Evolutionary conservation across 371 early-diverging fungal species (phyloP).

Genomic region (Mucor velutinosus): DNA sequence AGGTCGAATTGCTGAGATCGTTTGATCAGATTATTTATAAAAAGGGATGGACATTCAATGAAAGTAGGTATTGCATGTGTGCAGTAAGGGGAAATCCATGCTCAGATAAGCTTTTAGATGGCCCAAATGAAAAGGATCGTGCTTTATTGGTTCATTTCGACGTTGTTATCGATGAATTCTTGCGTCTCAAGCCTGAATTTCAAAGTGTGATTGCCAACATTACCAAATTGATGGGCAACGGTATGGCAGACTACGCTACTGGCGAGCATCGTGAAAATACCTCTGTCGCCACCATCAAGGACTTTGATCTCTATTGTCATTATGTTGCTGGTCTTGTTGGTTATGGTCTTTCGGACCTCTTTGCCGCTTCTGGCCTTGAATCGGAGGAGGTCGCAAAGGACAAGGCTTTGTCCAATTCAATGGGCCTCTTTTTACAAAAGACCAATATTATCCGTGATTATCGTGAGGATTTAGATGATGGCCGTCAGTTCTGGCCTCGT

Average conservation of each 20-base stretch:
- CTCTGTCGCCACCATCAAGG: conserved; percentile 73
- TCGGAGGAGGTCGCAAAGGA: conserved; percentile 44
- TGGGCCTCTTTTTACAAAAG: conserved; percentile 97
- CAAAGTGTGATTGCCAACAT: conserved; percentile 90
- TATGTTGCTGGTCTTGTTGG: conserved; percentile 98
- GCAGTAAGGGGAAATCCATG: background rate
- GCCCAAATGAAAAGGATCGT: conserved; percentile 93
- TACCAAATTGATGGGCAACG: conserved; percentile 88
- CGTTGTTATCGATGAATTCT: conserved; percentile 87
- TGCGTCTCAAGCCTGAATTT: conserved; percentile 75
- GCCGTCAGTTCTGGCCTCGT: conserved; percentile 93
- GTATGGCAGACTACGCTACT: conserved; percentile 90
- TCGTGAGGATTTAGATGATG: conserved; percentile 86
- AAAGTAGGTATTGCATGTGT: conserved; percentile 52
- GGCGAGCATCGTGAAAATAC: conserved; percentile 64
- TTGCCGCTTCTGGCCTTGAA: conserved; percentile 88
- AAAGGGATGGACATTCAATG: conserved; percentile 86
- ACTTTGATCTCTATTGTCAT: conserved; percentile 96
- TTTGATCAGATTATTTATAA: conserved; percentile 84
- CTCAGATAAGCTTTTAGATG: conserved; percentile 49
- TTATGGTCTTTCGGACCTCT: conserved; percentile 88
- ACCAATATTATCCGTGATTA: conserved; percentile 95
- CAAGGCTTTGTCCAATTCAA: conserved; percentile 70
- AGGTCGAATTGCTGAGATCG: conserved; percentile 71
- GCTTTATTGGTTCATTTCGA: conserved; percentile 85